phyloP scores from a whole-genome alignment of 2,329 filamentous ascomycete species.

The Gnomoniopsis smithogilvyi region DNA sequence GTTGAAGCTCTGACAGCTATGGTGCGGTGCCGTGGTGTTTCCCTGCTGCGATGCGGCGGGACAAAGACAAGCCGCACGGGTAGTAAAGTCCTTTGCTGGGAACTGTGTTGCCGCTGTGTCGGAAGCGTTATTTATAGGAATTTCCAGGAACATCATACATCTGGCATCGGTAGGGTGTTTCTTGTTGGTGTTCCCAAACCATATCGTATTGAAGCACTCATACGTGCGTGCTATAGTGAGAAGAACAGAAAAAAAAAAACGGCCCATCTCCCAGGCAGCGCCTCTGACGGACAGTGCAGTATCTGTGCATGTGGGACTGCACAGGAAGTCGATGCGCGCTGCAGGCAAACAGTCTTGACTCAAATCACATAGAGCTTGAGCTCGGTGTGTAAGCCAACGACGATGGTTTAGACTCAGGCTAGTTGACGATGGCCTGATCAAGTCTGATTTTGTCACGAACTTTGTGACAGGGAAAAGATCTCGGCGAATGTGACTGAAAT shows the following conservation, averaged over 20 bases:
- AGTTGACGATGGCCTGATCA: no score
- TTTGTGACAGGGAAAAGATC: no score
- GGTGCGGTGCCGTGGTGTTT: background rate
- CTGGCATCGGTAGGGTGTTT: conserved; percentile 6
- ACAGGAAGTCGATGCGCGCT: no score
- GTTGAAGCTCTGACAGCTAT: background rate
- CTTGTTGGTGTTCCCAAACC: conserved; percentile 1
- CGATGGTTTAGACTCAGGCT: no score
- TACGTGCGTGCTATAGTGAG: background rate
- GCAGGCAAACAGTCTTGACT: no score
- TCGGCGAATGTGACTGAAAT: no score
- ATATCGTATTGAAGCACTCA: background rate
- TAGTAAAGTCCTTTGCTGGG: background rate
- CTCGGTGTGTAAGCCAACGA: no score
- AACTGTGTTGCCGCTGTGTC: conserved; percentile 4
- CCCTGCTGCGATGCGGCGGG: background rate
- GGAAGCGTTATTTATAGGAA: conserved; percentile 13
- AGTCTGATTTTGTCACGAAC: no score
- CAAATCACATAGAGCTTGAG: no score
- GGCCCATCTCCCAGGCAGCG: background rate
- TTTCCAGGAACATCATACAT: conserved; percentile 7
- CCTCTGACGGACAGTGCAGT: no score
- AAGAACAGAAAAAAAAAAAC: background rate
- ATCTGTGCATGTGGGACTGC: no score
- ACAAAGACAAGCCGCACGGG: background rate